phyloP scores from a whole-genome alignment of 768 basidiomycete species.

The Mycena haematopus region DNA sequence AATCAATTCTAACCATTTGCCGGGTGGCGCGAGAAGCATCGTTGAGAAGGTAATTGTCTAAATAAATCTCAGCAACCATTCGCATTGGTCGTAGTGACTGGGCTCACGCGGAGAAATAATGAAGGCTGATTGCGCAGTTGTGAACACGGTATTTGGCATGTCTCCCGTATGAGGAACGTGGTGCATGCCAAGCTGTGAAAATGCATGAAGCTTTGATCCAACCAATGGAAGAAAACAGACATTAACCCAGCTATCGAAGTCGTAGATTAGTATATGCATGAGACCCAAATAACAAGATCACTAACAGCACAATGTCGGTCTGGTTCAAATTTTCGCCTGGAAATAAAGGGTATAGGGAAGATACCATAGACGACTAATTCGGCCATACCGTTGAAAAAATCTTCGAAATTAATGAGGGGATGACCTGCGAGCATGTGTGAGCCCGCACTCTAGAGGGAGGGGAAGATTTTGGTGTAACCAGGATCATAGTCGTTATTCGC shows the following conservation, averaged over 20 bases:
- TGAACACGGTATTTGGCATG: constrained; percentile 33
- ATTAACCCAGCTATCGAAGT: constrained; percentile 56
- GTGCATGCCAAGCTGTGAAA: constrained; percentile 32
- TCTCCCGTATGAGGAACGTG: constrained; percentile 34
- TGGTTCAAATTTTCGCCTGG: constrained; percentile 28
- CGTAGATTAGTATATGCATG: constrained; percentile 26
- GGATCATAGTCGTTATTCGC: constrained; percentile 61
- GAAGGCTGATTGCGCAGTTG: constrained; percentile 32
- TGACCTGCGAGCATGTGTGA: constrained; percentile 8
- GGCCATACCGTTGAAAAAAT: constrained; percentile 52
- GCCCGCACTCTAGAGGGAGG: neutral
- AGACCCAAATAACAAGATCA: constrained; percentile 23
- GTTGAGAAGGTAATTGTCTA: constrained; percentile 32
- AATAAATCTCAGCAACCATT: neutral
- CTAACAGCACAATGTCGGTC: constrained; percentile 30
- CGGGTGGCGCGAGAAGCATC: constrained; percentile 29
- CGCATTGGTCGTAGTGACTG: too few relatives aligned
- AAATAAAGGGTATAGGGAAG: neutral
- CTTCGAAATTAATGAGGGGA: constrained; percentile 54
- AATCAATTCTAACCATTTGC: constrained; percentile 32
- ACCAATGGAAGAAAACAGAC: neutral
- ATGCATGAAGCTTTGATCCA: neutral
- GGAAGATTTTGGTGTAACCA: constrained; percentile 31
- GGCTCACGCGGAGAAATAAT: constrained; percentile 30
- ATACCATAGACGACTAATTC: constrained; percentile 44